phyloP scores from a whole-genome alignment of 2,329 filamentous ascomycete species.

The Phialocephala sp. region DNA sequence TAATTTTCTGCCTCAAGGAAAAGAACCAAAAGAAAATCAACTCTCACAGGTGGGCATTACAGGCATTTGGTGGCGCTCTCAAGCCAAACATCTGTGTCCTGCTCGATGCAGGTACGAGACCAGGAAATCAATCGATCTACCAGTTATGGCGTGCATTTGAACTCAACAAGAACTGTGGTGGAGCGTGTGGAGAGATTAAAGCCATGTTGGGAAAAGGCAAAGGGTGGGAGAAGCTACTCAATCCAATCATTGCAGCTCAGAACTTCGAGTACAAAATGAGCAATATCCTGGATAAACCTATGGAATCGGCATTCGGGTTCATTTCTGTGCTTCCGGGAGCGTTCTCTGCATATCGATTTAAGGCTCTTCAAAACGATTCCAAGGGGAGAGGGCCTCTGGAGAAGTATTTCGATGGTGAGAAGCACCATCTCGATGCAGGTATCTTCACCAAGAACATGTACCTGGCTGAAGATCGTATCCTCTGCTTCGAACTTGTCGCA shows the following conservation, averaged over 20 bases:
- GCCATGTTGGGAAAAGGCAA: slow-evolving; percentile 45
- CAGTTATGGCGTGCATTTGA: slow-evolving; percentile 36
- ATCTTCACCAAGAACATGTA: slow-evolving; percentile 75
- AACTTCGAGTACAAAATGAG: slow-evolving; percentile 41
- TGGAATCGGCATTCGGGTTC: slow-evolving; percentile 38
- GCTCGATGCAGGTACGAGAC: slow-evolving; percentile 37
- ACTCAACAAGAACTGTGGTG: slow-evolving; percentile 32
- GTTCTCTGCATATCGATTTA: slow-evolving; percentile 72
- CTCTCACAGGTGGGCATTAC: slow-evolving; percentile 35
- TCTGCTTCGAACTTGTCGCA: slow-evolving; percentile 71
- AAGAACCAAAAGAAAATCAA: slow-evolving; percentile 39
- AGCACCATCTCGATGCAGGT: slow-evolving; percentile 62
- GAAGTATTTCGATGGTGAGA: slow-evolving; percentile 76
- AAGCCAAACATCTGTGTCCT: slow-evolving; percentile 33
- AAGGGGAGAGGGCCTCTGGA: slow-evolving; percentile 72
- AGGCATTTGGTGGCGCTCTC: slow-evolving; percentile 35
- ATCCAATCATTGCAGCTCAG: slow-evolving; percentile 36
- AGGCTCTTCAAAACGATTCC: slow-evolving; percentile 72
- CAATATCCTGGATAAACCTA: slow-evolving; percentile 37
- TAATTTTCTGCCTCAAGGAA: slow-evolving; percentile 38
- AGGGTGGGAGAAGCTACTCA: slow-evolving; percentile 30
- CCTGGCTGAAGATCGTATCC: slow-evolving; percentile 63
- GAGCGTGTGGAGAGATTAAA: slow-evolving; percentile 37
- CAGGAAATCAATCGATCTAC: slow-evolving; percentile 30
- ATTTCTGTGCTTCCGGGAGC: slow-evolving; percentile 59